Conservation (phyloP, 2,329 filamentous ascomycete species). For the Atkinsonella texensis region DNA sequence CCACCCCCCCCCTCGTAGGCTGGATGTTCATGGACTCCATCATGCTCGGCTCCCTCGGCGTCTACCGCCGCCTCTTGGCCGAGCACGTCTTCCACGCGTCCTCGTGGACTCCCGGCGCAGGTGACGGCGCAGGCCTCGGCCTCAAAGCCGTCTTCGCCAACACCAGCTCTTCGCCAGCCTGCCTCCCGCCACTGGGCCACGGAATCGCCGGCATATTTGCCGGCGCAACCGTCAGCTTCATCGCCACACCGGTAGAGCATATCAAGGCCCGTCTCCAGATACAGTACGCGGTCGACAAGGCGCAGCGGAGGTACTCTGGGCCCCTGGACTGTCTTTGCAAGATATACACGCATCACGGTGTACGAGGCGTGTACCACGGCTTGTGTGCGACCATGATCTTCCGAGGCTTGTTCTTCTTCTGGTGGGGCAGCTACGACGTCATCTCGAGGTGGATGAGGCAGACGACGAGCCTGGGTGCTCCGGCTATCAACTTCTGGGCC, state of each 20-base stretch:
- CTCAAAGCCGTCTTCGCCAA: slow-evolving; percentile 2
- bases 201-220: slow-evolving; percentile 79
- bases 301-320: slow-evolving; percentile 68
- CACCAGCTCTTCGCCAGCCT: slow-evolving; percentile 13
- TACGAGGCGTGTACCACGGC: slow-evolving; percentile 75
- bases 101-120: slow-evolving; percentile 16
- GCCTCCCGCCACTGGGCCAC: slow-evolving; percentile 68
- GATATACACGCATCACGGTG: slow-evolving; percentile 58
- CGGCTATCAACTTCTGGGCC: slow-evolving; percentile 92
- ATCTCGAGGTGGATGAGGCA: slow-evolving; percentile 57
- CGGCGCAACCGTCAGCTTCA: slow-evolving; percentile 80
- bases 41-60: slow-evolving; percentile 84
- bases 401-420: slow-evolving; percentile 90
- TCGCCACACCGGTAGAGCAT: slow-evolving; percentile 90
- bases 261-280: slow-evolving; percentile 89
- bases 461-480: slow-evolving; percentile 58
- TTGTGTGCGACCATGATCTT: slow-evolving; percentile 78
- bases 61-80: slow-evolving; percentile 76
- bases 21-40: slow-evolving; percentile 97
- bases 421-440: slow-evolving; percentile 94
- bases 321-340: slow-evolving; percentile 74
- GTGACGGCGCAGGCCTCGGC: slow-evolving; percentile 10
- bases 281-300: slow-evolving; percentile 75
- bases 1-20: slow-evolving; percentile 79
- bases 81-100: slow-evolving; percentile 61